Base-by-base conservation (phyloP, 306 rosid species). In the Pterocarpus santalinus region DNA sequence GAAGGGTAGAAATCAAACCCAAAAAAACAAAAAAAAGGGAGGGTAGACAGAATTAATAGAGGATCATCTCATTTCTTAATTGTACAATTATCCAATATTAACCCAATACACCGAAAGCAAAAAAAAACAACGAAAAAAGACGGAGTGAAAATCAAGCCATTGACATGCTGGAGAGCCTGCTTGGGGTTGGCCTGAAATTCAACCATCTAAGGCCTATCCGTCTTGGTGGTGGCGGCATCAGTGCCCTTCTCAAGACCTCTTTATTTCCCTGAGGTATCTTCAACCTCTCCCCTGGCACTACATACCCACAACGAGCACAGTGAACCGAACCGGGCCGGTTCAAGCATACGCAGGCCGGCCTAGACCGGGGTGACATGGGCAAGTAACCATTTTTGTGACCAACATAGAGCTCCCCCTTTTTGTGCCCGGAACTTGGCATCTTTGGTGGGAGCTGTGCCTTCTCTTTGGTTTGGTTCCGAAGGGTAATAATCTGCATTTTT, bases 131-230 rank as follows among this genome's bases (percentile, higher is more conserved):
- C 28, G 1, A 22, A 22, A 3, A 16, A 41, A 64, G 28, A 22
- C 28, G 28, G 5, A 2, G 0, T 33, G 9, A 32, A 64, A 71
- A 83, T 75, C 79, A 90, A 86, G 92, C 92, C 92, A 77, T 60
- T 11, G 97, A 90, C 99, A 95, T 95, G 79, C 69, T 90, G 47
- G 97, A 95, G 34, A 95, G 97, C 47, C 98, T 88, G 78, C 99
- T 95, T 0, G 97, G 99, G 34, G 91, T 89, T 8, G 99, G 94
- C 61, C 88, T 88, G 81, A 93, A 95, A 87, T 93, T 93, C 86
- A 82, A 82, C 92, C 97, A 95, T 74, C 99, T 86, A 69, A 93
- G 91, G 30, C 79, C 85, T 5, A 90, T 80, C 44, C 88, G 83
- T 43, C 89, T 87, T 3, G 79, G 86, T 1, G 94, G 91, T 13